Evolutionary conservation across 257 asterid species (phyloP).

Genomic region (Plantago ovata): DNA sequence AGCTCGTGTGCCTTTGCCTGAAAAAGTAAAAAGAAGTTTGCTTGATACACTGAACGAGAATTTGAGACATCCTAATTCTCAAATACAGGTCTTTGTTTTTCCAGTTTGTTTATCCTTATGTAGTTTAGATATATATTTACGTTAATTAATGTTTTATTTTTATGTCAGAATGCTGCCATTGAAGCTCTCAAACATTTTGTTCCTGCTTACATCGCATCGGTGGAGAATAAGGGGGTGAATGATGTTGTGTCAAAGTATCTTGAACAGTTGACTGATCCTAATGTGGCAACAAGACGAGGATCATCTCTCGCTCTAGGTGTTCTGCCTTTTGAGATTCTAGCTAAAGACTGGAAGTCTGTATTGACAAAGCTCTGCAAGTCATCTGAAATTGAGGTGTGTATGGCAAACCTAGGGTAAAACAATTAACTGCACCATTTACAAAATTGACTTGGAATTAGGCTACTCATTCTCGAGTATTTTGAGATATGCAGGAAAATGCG

Average conservation of each 20-base stretch:
- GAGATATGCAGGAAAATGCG: slow-evolving; percentile 63
- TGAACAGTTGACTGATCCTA: slow-evolving; percentile 74
- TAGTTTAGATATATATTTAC: slow-evolving; percentile 13
- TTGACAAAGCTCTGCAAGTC: slow-evolving; percentile 64
- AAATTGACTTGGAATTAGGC: neutral
- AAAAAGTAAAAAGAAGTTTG: slow-evolving; percentile 60
- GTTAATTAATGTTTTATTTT: slow-evolving; percentile 20
- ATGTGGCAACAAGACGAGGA: slow-evolving; percentile 94
- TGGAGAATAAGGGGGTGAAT: slow-evolving; percentile 44
- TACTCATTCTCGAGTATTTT: slow-evolving; percentile 1
- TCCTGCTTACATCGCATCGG: slow-evolving; percentile 46
- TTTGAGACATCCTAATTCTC: slow-evolving; percentile 87
- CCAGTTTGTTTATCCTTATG: slow-evolving; percentile 9
- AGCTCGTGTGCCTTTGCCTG: slow-evolving; percentile 56
- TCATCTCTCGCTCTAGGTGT: slow-evolving; percentile 85
- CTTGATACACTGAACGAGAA: slow-evolving; percentile 86
- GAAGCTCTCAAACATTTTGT: slow-evolving; percentile 68
- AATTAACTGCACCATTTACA: neutral
- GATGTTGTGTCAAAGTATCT: slow-evolving; percentile 60
- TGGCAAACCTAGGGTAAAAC: neutral
- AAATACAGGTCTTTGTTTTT: slow-evolving; percentile 65
- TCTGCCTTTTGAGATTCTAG: slow-evolving; percentile 68
- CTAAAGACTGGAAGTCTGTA: slow-evolving; percentile 62
- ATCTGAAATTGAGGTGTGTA: slow-evolving; percentile 75
- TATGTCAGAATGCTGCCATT: slow-evolving; percentile 66